Evolutionary conservation across 805 yeast genomes (phyloP), one percentile per base, ranked within the genome.

Genomic region (Crinitomyces ghanaensis): DNA sequence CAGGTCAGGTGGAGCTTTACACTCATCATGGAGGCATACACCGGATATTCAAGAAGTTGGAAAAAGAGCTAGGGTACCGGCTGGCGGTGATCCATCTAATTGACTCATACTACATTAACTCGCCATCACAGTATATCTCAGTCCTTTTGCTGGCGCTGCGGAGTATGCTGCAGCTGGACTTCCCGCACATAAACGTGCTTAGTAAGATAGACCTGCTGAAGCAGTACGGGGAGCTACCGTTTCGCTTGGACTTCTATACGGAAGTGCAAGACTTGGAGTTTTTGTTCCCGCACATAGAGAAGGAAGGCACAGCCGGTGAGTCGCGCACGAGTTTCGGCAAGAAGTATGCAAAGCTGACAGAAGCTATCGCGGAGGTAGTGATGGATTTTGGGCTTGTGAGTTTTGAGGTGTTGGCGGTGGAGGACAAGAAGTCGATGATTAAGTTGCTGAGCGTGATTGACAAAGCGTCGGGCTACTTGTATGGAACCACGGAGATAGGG

Each of bases 1-100:
- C 96, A 1, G 98, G 98, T 1, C 98, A 91, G 54, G 91, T 85
- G 1, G 99, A 91, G 53, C 66, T 91, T 11, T 91, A 82, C 58
- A 91, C 99, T 2, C 93, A 82, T 50, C 93, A 83, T 48, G 69
- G 76, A 1, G 75, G 95, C 0, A 59, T 93, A 27, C 67, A 65
- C 26, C 63, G 63, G 33, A 77, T 91, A 4, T 82, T 86, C 56
- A 68, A 69, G 40, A 65, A 54, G 30, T 59, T 91, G 28, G 76
- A 73, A 38, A 73, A 73, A 32, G 67, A 69, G 43, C 53, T 76
- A 12, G 85, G 75, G 40, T 67, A 83, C 46, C 63, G 97, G 33
- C 48, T 60, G 5, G 59, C 47, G 44, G 95, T 88, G 17, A 86
- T 91, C 0, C 81, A 86, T 32, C 60, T 91, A 28, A 72, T 88